Evolutionary conservation across 805 yeast genomes (phyloP).

Genomic region (Zygosaccharomyces rouxii): DNA sequence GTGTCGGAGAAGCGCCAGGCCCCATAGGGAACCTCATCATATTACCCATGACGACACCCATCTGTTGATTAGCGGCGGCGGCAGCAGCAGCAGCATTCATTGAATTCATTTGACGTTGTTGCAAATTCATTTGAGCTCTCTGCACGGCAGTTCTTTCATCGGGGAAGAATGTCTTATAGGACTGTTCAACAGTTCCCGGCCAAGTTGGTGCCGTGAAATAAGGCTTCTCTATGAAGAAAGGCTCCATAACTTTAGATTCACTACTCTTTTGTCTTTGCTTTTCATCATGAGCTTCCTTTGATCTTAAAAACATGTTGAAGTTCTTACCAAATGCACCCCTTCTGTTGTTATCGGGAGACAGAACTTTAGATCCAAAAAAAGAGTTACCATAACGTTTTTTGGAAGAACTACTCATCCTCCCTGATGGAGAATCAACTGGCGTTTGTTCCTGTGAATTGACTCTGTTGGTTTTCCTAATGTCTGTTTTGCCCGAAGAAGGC

Average conservation of each 20-base stretch:
- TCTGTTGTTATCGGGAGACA: constrained; percentile 29
- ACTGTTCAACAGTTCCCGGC: constrained; percentile 55
- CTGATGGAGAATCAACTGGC: constrained; percentile 21
- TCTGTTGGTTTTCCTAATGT: constrained; percentile 19
- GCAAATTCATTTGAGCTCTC: constrained; percentile 30
- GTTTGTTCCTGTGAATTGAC: constrained; percentile 29
- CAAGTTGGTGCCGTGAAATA: constrained; percentile 76
- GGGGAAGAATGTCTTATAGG: constrained; percentile 51
- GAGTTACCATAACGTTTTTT: constrained; percentile 28
- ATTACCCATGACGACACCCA: constrained; percentile 28
- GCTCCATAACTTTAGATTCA: constrained; percentile 25
- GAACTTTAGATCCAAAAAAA: constrained; percentile 40
- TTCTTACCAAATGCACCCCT: constrained; percentile 37
- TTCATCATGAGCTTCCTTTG: constrained; percentile 37
- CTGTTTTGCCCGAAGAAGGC: constrained; percentile 26
- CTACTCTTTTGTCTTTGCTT: constrained; percentile 28
- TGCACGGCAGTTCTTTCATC: constrained; percentile 33
- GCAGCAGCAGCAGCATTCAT: constrained; percentile 22
- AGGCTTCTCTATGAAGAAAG: constrained; percentile 53
- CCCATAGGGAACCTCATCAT: constrained; percentile 33
- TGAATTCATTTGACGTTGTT: constrained; percentile 32
- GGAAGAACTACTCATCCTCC: constrained; percentile 18
- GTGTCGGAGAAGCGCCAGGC: constrained; percentile 22
- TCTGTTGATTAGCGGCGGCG: constrained; percentile 23
- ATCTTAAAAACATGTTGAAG: constrained; percentile 52